Evolutionary conservation across 768 basidiomycete species (phyloP), one percentile per base, ranked within the genome.

Genomic region (Suillus brevipes): DNA sequence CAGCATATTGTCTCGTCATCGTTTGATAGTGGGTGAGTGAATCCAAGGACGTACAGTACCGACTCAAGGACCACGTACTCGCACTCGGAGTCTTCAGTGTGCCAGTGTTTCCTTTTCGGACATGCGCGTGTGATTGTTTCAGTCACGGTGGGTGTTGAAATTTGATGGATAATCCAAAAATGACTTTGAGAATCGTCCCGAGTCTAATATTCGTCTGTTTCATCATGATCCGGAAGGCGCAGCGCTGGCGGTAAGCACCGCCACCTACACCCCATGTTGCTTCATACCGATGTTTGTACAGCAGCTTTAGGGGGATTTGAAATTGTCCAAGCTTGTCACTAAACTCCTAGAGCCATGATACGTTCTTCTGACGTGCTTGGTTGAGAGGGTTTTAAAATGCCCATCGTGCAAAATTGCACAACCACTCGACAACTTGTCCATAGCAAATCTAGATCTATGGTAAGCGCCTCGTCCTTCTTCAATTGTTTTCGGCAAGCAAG

Each of bases 211-310:
- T 23, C 69, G 74, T 40, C 77, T 77, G 64, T 73, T 77, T 52
- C 77, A 73, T 55, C 77, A 79, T 34, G 78, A 80, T 50, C 70
- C 68, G 52, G 74, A 71, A 49, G 81, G 76, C 4, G 72, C 84
- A 37, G 64, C 73, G 10, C 69, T 78, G 64, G 75, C 81, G 49
- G 84, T 85, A 61, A 47, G 83, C 78, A 40, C 34, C 34, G 37
- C 45, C 42, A 36, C 55, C 12, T 13, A n/a, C 23, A n/a, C 18
- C 38, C 55, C 68, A 25, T 74, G 25, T 3, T 61, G 7, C 53
- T 56, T 45, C 55, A n/a, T 38, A 36, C 18, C 31, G 18, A 34
- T 25, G 42, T 36, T 6, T 36, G 20, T n/a, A 28, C 38, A 77
- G 75, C 69, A 73, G 65, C 56, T 12, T 37, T 68, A 75, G 63